These are phyloP conservation scores for Pelargonium nanum DNA, from an alignment of 345 rosid species.

Conservation along the genomic window DNA sequence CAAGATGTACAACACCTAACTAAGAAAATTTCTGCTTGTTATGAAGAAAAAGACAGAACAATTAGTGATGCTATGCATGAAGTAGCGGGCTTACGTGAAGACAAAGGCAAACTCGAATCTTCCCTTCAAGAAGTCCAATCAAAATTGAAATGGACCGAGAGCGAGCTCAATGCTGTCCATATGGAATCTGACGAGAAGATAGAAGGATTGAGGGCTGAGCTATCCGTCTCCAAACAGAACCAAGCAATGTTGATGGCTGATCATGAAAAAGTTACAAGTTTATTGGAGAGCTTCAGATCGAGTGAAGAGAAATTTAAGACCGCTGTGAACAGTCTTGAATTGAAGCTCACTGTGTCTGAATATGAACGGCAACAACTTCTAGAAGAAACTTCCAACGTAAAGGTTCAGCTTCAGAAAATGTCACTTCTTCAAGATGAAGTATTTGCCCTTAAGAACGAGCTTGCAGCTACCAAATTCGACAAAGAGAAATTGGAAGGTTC, in stretches of 20 bases:
- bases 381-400: constrained; percentile 26
- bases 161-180: constrained; percentile 16
- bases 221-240: constrained; percentile 25
- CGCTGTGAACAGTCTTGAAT: constrained; percentile 29
- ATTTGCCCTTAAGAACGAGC: constrained; percentile 20
- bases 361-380: constrained; percentile 33
- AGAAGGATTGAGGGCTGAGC: constrained; percentile 24
- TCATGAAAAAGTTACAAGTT: constrained; percentile 20
- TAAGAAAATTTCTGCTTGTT: constrained; percentile 14
- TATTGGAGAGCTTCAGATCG: constrained; percentile 26
- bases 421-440: constrained; percentile 25
- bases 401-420: constrained; percentile 24
- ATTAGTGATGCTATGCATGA: constrained; percentile 18
- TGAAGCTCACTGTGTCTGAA: constrained; percentile 43
- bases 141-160: constrained; percentile 6
- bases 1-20: constrained; percentile 18
- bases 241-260: constrained; percentile 23
- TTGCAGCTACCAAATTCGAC: constrained; percentile 15
- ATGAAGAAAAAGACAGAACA: constrained; percentile 25
- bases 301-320: constrained; percentile 36
- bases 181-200: constrained; percentile 19
- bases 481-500: constrained; percentile 30
- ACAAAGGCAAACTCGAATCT: constrained; percentile 22
- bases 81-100: constrained; percentile 18
- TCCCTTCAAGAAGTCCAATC: constrained; percentile 14